Percentiles rank a stretch among this genome's conserved stretches.
Conservation (phyloP, 2,329 filamentous ascomycete genomes). For the Aspergillus sp. region DNA sequence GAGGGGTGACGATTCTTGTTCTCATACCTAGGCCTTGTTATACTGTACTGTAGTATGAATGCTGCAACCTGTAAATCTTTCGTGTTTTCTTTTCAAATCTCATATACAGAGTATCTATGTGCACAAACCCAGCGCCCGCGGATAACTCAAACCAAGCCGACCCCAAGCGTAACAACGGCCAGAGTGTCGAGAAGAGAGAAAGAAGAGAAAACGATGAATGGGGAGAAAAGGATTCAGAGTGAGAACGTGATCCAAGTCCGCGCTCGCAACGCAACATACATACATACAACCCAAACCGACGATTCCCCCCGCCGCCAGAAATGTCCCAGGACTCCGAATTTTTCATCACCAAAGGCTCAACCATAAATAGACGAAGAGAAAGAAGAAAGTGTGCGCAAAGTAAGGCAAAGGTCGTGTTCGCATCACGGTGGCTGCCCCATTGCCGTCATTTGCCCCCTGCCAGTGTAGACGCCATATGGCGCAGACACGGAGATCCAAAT, state of each 20-base stretch:
- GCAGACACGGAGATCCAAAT: neutral
- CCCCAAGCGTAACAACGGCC: too few species aligned
- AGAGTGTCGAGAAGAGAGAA: neutral
- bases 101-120: neutral
- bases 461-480: neutral
- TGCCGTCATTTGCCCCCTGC: neutral
- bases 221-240: neutral
- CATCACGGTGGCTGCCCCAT: neutral
- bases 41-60: neutral
- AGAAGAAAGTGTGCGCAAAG: neutral
- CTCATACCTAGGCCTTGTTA: too few species aligned
- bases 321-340: neutral
- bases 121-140: neutral
- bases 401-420: neutral
- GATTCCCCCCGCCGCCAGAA: neutral
- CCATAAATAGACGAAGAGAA: neutral
- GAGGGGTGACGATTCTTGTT: too few species aligned
- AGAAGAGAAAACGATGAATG: neutral
- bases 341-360: neutral
- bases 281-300: neutral
- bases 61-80: neutral
- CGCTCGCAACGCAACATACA: neutral
- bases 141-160: neutral
- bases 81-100: neutral
- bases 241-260: too few species aligned